Evolutionary conservation across 148 eudicot species (phyloP).

Genomic region (Limonium bicolor): DNA sequence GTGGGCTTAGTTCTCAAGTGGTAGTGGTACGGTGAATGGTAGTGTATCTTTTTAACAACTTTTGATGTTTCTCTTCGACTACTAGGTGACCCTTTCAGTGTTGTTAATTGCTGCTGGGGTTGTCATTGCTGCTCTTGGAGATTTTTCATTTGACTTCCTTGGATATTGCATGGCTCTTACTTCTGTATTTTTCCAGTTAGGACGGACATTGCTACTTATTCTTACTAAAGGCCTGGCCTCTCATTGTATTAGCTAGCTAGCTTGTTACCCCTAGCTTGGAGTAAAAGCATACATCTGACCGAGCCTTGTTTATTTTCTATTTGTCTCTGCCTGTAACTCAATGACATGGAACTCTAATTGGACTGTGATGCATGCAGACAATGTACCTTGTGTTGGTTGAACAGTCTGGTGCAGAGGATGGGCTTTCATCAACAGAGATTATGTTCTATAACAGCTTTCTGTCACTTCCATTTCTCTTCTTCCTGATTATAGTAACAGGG

Average conservation of each 20-base stretch:
- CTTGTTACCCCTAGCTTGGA: too few species aligned
- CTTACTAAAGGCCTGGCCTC: too few species aligned
- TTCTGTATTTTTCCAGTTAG: constrained; percentile 97
- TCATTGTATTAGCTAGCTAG: too few species aligned
- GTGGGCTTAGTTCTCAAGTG: too few species aligned
- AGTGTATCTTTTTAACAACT: too few species aligned
- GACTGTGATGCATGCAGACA: constrained; percentile 78
- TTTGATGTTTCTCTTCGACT: constrained; percentile 8
- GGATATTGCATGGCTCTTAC: constrained; percentile 87
- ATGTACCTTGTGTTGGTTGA: constrained; percentile 97
- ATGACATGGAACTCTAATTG: too few species aligned
- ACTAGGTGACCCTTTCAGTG: constrained; percentile 84
- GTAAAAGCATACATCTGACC: too few species aligned
- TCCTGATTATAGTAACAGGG: constrained; percentile 63
- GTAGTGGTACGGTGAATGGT: too few species aligned
- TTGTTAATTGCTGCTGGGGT: constrained; percentile 84
- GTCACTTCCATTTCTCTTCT: constrained; percentile 71
- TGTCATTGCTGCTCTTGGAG: constrained; percentile 85
- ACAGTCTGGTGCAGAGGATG: constrained; percentile 92
- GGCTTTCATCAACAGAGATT: constrained; percentile 88
- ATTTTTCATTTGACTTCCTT: constrained; percentile 82
- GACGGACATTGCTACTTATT: too few species aligned
- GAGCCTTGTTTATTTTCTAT: too few species aligned
- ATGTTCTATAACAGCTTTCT: constrained; percentile 93
- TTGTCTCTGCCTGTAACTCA: too few species aligned